Conservation (phyloP, 306 rosid genomes). For the Elaeagnus macrophylla region DNA sequence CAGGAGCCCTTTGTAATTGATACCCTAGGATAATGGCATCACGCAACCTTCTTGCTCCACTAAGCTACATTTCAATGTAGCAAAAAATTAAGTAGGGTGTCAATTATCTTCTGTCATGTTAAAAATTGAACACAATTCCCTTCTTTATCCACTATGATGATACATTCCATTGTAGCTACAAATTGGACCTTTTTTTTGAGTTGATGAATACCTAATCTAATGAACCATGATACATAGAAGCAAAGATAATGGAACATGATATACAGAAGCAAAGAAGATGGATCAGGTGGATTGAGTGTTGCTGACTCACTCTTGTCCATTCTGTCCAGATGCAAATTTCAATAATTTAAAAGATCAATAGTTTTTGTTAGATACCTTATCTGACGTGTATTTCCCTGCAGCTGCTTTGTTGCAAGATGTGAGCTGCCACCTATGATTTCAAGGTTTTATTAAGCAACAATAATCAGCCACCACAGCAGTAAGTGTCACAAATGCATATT, state of each 20-base stretch:
- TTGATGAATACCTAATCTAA: too few species aligned
- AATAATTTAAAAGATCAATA: constrained; percentile 7
- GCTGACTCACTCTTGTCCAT: too few species aligned
- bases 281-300: too few species aligned
- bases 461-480: too few species aligned
- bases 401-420: constrained; percentile 92
- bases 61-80: constrained; percentile 48
- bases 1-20: constrained; percentile 91
- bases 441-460: constrained; percentile 10
- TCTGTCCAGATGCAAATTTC: not conserved
- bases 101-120: constrained; percentile 4
- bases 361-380: constrained; percentile 55
- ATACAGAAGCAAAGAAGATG: too few species aligned
- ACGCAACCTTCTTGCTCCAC: constrained; percentile 91
- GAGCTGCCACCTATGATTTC: constrained; percentile 76
- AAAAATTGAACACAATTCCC: not conserved
- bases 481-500: too few species aligned
- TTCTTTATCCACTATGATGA: too few species aligned
- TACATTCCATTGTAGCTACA: too few species aligned
- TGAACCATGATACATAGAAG: too few species aligned
- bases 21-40: constrained; percentile 98
- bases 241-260: too few species aligned
- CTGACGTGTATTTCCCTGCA: constrained; percentile 76
- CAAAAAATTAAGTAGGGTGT: constrained; percentile 19
- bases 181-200: too few species aligned